Conservation (phyloP, 106 monocot species). For the Phalaenopsis aphrodite region DNA sequence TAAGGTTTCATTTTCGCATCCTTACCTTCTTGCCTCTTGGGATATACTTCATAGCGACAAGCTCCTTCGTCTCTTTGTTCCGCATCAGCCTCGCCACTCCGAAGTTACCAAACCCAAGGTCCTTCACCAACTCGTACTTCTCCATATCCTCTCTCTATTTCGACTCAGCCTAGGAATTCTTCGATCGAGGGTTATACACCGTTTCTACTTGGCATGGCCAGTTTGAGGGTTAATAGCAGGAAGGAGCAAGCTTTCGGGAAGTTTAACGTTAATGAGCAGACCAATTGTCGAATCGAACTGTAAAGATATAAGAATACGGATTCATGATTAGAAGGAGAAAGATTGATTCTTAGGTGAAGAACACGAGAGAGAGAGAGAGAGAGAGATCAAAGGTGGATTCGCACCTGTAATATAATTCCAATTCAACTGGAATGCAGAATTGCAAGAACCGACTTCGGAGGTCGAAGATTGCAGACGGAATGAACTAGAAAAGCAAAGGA, state of each 20-base stretch:
- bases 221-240: not conserved
- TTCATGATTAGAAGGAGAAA: too few species aligned
- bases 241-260: not conserved
- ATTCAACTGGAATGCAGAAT: too few species aligned
- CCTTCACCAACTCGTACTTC: constrained; percentile 86
- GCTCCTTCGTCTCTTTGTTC: constrained; percentile 86
- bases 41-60: constrained; percentile 98
- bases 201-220: not conserved
- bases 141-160: constrained; percentile 45
- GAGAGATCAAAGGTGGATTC: too few species aligned
- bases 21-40: constrained; percentile 77
- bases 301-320: not conserved
- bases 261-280: not conserved
- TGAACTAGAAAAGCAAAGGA: too few species aligned
- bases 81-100: constrained; percentile 85
- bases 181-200: not conserved
- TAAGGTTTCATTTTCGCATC: not conserved
- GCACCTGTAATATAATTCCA: too few species aligned
- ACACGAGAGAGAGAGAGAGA: too few species aligned
- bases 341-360: too few species aligned
- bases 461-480: too few species aligned
- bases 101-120: constrained; percentile 86
- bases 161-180: not conserved
- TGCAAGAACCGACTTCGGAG: too few species aligned
- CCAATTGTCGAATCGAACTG: not conserved